Percentiles rank a stretch among this genome's conserved stretches.
Conservation (phyloP, 2,329 filamentous ascomycete genomes). For the Fusarium sp. region DNA sequence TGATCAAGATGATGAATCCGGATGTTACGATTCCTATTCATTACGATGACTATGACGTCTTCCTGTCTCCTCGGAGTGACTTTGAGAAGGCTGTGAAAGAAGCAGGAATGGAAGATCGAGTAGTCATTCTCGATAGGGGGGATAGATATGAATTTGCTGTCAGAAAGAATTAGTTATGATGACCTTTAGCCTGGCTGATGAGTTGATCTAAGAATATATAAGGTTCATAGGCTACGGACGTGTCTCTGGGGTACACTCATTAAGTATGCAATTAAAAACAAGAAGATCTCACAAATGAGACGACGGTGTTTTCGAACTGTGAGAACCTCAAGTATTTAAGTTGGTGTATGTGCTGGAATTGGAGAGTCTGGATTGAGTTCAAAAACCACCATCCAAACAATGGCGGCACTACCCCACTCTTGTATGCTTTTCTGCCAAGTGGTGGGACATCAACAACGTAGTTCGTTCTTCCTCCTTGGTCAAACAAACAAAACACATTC, state of each 20-base stretch:
- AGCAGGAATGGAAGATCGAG: constrained; percentile 64
- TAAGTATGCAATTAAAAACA: not conserved
- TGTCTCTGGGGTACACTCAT: not conserved
- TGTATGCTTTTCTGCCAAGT: constrained; percentile 30
- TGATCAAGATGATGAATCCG: constrained; percentile 71
- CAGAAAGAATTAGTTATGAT: not conserved
- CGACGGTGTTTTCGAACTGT: not conserved
- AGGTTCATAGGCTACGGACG: not conserved
- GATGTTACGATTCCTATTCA: constrained; percentile 74
- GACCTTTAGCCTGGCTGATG: not conserved
- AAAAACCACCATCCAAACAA: not conserved
- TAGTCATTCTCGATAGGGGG: constrained; percentile 68
- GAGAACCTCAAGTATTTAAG: not conserved
- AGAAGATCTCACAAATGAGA: not conserved
- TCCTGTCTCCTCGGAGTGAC: constrained; percentile 69
- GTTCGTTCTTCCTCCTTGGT: constrained; percentile 18
- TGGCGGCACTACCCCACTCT: constrained; percentile 34
- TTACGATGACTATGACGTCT: constrained; percentile 74
- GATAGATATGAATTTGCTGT: constrained; percentile 35
- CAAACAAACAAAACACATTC: constrained; percentile 17
- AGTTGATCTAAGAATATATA: not conserved
- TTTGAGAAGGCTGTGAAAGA: constrained; percentile 69
- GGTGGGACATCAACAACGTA: constrained; percentile 12
- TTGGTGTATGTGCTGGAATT: not conserved
- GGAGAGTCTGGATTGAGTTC: not conserved